Conservation (phyloP, 2,329 filamentous ascomycete genomes). For the Aspergillus sp. region DNA sequence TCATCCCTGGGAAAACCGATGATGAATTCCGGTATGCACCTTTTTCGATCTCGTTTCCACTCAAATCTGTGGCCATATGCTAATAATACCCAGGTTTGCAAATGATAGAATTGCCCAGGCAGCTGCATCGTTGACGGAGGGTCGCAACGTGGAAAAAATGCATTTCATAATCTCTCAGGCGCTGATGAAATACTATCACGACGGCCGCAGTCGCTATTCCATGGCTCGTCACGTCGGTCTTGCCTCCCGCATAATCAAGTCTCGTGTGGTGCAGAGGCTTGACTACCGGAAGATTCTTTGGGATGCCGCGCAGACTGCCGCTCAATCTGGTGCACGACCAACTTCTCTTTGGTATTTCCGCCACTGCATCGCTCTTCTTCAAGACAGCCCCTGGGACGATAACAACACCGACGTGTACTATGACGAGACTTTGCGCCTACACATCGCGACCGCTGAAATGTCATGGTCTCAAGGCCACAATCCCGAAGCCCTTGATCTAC, state of each 20-base stretch:
- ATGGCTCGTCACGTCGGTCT: slow-evolving; percentile 80
- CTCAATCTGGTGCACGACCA: slow-evolving; percentile 77
- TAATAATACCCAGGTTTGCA: slow-evolving; percentile 59
- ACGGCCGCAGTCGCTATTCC: slow-evolving; percentile 66
- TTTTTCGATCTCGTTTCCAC: background rate
- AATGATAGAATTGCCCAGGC: slow-evolving; percentile 86
- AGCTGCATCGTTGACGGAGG: slow-evolving; percentile 67
- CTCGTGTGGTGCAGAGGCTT: slow-evolving; percentile 58
- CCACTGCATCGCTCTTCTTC: slow-evolving; percentile 74
- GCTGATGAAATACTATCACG: slow-evolving; percentile 69
- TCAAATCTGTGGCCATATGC: background rate
- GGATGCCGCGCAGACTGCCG: slow-evolving; percentile 73
- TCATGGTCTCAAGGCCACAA: slow-evolving; percentile 76
- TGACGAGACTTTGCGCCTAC: slow-evolving; percentile 78
- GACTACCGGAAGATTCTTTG: slow-evolving; percentile 74
- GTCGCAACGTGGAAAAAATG: slow-evolving; percentile 70
- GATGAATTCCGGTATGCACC: slow-evolving; percentile 65
- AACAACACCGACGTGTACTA: slow-evolving; percentile 72
- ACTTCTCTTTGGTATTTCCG: slow-evolving; percentile 82
- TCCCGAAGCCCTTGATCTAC: slow-evolving; percentile 64
- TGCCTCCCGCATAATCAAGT: slow-evolving; percentile 71
- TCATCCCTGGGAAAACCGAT: slow-evolving; percentile 79
- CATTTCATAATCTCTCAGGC: slow-evolving; percentile 85
- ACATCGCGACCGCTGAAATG: slow-evolving; percentile 78
- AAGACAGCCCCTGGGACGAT: slow-evolving; percentile 74